These are phyloP conservation scores for Fraxinus baroniana DNA, from an alignment of 305 asterid species.

Conservation along the genomic window DNA sequence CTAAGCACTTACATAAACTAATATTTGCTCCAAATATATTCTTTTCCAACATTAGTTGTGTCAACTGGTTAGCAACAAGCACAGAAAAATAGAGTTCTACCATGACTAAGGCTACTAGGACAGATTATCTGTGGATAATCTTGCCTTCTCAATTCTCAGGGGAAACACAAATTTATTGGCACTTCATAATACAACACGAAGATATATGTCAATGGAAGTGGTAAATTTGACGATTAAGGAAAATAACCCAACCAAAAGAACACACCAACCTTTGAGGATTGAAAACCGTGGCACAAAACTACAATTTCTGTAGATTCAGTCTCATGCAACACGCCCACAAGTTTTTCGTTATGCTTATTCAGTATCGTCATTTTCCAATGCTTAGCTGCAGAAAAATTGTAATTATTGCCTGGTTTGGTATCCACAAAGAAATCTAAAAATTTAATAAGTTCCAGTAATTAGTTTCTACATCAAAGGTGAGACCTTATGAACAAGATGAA, in stretches of 20 bases:
- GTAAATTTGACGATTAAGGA: background rate
- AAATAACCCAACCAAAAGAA: background rate
- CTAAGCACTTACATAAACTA: background rate
- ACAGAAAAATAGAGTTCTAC: background rate
- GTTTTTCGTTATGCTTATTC: constrained; percentile 67
- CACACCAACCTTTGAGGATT: constrained; percentile 58
- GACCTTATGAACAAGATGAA: background rate
- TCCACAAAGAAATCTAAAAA: constrained; percentile 5
- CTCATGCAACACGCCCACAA: constrained; percentile 78
- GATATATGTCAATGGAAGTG: constrained; percentile 2
- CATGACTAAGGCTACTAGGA: background rate
- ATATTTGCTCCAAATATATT: background rate
- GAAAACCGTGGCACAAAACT: constrained; percentile 81
- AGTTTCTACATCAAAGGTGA: background rate
- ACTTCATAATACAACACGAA: background rate
- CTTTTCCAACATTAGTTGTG: background rate
- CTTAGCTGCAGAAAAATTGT: constrained; percentile 41
- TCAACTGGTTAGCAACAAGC: background rate
- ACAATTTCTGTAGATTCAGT: constrained; percentile 64
- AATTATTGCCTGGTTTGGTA: constrained; percentile 14
- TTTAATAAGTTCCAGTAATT: background rate
- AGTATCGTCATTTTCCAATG: constrained; percentile 51
- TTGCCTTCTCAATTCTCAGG: background rate
- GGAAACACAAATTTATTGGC: background rate
- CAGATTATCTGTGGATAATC: background rate